Base-by-base conservation (phyloP, 352 stramenopile species). In the Globisporangium barbulae region DNA sequence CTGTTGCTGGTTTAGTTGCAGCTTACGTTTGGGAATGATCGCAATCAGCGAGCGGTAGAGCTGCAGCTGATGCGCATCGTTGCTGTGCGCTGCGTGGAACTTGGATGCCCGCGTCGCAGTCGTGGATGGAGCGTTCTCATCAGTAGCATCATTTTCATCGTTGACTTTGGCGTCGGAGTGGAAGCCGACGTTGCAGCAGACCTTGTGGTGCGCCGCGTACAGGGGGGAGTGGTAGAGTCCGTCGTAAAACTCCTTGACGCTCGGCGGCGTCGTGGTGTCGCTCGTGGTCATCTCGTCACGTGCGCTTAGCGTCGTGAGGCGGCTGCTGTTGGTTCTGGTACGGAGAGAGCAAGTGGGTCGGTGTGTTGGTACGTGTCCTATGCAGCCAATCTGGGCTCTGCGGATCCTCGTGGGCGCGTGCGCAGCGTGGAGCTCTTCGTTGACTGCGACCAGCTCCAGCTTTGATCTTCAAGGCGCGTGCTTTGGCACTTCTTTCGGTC, bases 111-210 rank as follows among this genome's bases (percentile, higher is more conserved):
- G 63, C 19, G 15, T 41, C n/a, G 10, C 65, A 49, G 42, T 21
- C 41, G 21, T 67, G 31, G 28, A 25, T 3, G 49, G 5, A 7
- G 6, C 17, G 17, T 48, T 48, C 13, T 22, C 42, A 19, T n/a
- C 17, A n/a, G 17, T 19, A 45, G 3, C 39, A 45, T 48, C 42
- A 10, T 48, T 35, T 3, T 44, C 19, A 9, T 42, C 31, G 8
- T 25, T 44, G 1, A 9, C 69, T n/a, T 17, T 49, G 37, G 55
- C 62, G n/a, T 70, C 56, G 7, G 70, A 66, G 57, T 79, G 68
- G 63, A 83, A 91, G 48, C 81, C 83, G 7, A 90, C 71, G 66
- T 92, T 92, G 70, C 79, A 90, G 45, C 81, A 80, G 47, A 90
- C 72, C 63, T 75, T 83, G 59, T 90, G 83, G 68, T 86, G 74